These are phyloP conservation scores for Citrus australasica DNA, from an alignment of 345 rosid species.

Conservation along the genomic window DNA sequence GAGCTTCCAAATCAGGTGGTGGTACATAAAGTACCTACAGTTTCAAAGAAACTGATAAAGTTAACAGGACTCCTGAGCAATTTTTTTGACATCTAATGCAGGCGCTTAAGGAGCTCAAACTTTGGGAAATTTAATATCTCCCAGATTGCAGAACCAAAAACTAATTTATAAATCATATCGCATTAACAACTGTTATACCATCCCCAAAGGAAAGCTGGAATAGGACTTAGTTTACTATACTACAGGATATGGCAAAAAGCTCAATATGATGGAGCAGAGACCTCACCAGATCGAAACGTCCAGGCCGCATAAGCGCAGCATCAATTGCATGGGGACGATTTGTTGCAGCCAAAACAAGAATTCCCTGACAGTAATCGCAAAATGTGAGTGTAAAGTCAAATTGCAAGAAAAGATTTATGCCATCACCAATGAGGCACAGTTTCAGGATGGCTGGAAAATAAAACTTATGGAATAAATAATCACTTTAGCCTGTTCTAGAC, in stretches of 20 bases:
- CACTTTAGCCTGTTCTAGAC: slow-evolving; percentile 84
- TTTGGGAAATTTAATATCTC: background rate
- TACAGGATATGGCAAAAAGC: background rate
- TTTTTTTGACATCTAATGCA: background rate
- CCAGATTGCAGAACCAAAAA: background rate
- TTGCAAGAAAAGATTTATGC: background rate
- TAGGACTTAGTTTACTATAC: background rate
- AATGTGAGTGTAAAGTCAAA: background rate
- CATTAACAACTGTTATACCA: background rate
- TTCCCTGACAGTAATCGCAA: slow-evolving; percentile 45
- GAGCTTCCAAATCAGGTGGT: slow-evolving; percentile 74
- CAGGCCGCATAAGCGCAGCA: slow-evolving; percentile 96
- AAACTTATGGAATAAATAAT: slow-evolving; percentile 8
- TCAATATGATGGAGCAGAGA: background rate
- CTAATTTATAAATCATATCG: background rate
- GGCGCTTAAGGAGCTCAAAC: background rate
- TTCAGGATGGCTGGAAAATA: background rate
- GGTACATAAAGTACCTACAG: slow-evolving; percentile 76
- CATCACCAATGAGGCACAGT: background rate
- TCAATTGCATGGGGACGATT: slow-evolving; percentile 90
- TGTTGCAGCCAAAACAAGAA: slow-evolving; percentile 90
- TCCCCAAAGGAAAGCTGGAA: background rate
- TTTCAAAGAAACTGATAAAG: background rate
- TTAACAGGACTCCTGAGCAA: background rate
- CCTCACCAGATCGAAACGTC: slow-evolving; percentile 84